Percentiles rank a stretch among this genome's conserved stretches.
phyloP scores from a whole-genome alignment of 2,329 filamentous ascomycete genomes.

The Pyricularia sp. region DNA sequence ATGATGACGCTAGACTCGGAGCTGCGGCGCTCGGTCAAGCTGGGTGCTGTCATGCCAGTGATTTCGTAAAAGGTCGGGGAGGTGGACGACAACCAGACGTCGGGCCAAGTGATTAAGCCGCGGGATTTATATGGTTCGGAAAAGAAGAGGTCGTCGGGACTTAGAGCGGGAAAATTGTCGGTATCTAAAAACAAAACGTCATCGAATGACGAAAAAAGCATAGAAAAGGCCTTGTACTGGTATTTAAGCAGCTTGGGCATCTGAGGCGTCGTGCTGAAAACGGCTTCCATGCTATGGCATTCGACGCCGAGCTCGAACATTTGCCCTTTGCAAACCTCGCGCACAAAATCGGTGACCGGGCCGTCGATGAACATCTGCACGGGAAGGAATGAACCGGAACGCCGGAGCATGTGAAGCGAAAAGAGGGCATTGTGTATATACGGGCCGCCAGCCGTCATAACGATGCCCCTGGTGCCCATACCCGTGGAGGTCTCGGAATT shows the following conservation, averaged over 20 bases:
- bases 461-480: slow-evolving; percentile 25
- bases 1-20: slow-evolving; percentile 40
- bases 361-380: slow-evolving; percentile 28
- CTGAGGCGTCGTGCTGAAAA: slow-evolving; percentile 13
- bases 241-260: slow-evolving; percentile 26
- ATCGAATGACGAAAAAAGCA: slow-evolving; percentile 51
- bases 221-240: slow-evolving; percentile 47
- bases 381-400: slow-evolving; percentile 37
- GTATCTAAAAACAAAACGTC: slow-evolving; percentile 50
- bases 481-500: slow-evolving; percentile 16
- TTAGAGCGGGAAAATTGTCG: slow-evolving; percentile 38
- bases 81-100: slow-evolving; percentile 36
- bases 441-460: slow-evolving; percentile 35
- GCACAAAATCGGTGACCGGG: slow-evolving; percentile 17
- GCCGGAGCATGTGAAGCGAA: slow-evolving; percentile 40
- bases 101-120: slow-evolving; percentile 48
- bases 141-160: slow-evolving; percentile 32
- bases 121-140: slow-evolving; percentile 38
- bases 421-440: slow-evolving; percentile 40
- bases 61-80: slow-evolving; percentile 35
- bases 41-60: slow-evolving; percentile 21
- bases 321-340: slow-evolving; percentile 19
- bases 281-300: slow-evolving; percentile 21
- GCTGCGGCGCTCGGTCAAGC: slow-evolving; percentile 18
- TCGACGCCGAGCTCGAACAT: slow-evolving; percentile 19